These are phyloP conservation scores for Tetradesmus obliquus DNA, from an alignment of 139 green algal species.

Conservation along the genomic window DNA sequence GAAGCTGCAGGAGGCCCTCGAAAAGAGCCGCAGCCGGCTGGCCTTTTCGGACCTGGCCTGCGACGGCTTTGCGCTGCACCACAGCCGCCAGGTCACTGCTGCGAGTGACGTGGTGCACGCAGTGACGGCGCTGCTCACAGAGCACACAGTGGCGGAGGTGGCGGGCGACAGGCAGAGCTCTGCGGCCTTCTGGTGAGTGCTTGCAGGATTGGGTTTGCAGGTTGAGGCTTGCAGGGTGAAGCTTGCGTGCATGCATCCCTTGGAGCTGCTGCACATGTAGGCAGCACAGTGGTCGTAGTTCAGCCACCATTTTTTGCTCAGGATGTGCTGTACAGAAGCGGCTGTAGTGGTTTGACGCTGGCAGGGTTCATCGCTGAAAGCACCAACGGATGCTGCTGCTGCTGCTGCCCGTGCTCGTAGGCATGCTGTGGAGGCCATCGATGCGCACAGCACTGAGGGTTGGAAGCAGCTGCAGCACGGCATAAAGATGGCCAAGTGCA, in stretches of 20 bases:
- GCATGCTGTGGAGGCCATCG: slow-evolving; percentile 20
- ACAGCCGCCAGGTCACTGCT: slow-evolving; percentile 4
- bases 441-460: neutral
- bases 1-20: neutral
- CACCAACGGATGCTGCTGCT: neutral
- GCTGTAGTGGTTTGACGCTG: neutral
- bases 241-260: too few species aligned
- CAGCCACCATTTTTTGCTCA: too few species aligned
- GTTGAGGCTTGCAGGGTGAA: neutral
- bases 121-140: slow-evolving; percentile 42
- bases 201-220: neutral
- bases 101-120: slow-evolving; percentile 52
- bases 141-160: slow-evolving; percentile 51
- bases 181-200: slow-evolving; percentile 21
- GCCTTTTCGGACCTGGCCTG: neutral
- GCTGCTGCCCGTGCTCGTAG: neutral
- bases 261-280: neutral
- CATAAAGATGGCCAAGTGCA: slow-evolving; percentile 69
- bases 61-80: slow-evolving; percentile 28
- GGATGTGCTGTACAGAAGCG: neutral
- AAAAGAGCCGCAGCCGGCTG: neutral
- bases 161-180: slow-evolving; percentile 35
- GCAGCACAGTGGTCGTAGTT: too few species aligned
- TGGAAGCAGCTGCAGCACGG: slow-evolving; percentile 56
- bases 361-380: neutral